phyloP scores from a whole-genome alignment of 2,329 filamentous ascomycete genomes.

The Pseudogymnoascus sp. region DNA sequence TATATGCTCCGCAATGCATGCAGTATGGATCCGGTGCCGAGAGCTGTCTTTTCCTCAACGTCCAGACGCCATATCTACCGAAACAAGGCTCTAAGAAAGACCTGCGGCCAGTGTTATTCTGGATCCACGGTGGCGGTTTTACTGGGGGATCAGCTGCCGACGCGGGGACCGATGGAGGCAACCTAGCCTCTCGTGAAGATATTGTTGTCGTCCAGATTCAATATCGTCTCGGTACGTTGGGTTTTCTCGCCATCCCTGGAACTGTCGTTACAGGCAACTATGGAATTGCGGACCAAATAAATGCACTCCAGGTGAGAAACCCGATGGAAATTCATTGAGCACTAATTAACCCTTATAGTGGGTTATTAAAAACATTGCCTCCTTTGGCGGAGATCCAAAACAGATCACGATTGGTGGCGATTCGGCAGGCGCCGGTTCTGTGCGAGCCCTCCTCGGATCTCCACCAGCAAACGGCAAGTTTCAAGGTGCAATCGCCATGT shows the following conservation, averaged over 20 bases:
- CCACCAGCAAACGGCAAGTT: constrained; percentile 40
- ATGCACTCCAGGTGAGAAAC: constrained; percentile 34
- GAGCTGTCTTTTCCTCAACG: constrained; percentile 25
- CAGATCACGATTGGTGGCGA: constrained; percentile 43
- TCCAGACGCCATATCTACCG: constrained; percentile 33
- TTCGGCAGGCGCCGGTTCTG: constrained; percentile 42
- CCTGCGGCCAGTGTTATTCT: constrained; percentile 30
- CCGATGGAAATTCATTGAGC: not conserved
- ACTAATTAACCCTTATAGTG: constrained; percentile 28
- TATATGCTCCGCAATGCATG: constrained; percentile 30
- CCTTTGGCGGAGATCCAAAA: constrained; percentile 40
- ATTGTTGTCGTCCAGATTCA: constrained; percentile 25
- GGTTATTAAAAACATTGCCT: constrained; percentile 39
- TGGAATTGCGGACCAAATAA: constrained; percentile 44
- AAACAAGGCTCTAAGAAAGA: constrained; percentile 16
- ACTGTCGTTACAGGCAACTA: constrained; percentile 44
- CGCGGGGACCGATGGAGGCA: constrained; percentile 22
- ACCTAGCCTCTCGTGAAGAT: constrained; percentile 24
- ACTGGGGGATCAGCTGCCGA: constrained; percentile 20
- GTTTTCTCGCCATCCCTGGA: constrained; percentile 40
- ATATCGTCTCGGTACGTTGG: constrained; percentile 23
- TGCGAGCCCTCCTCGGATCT: constrained; percentile 41
- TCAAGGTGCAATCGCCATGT: constrained; percentile 40
- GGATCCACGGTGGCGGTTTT: constrained; percentile 31
- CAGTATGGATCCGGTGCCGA: constrained; percentile 30